A percentile compares a stretch with the other conserved stretches of the same genome.
phyloP scores from a whole-genome alignment of 2,329 filamentous ascomycete genomes.

The Ophiostoma tasmaniense region DNA sequence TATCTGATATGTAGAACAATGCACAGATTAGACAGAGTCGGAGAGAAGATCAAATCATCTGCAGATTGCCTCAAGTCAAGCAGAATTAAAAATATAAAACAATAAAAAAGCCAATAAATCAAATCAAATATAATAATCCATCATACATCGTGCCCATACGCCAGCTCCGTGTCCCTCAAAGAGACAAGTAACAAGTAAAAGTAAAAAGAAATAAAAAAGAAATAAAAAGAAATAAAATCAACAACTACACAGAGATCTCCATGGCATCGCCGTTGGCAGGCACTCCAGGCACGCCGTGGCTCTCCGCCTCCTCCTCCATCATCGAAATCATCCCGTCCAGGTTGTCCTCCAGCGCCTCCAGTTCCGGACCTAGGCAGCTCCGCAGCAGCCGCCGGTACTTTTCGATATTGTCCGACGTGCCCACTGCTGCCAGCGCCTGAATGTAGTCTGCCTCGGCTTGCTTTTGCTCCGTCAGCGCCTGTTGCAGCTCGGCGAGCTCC shows the following conservation, averaged over 20 bases:
- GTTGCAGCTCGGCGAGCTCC: slow-evolving; percentile 37
- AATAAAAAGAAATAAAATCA: not conserved
- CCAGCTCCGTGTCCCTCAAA: not conserved
- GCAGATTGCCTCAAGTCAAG: too few relatives aligned
- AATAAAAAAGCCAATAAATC: not conserved
- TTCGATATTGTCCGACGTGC: slow-evolving; percentile 63
- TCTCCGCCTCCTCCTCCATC: slow-evolving; percentile 52
- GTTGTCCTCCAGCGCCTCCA: slow-evolving; percentile 60
- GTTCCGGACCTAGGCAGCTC: slow-evolving; percentile 58
- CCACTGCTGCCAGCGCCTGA: slow-evolving; percentile 57
- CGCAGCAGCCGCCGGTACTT: slow-evolving; percentile 63
- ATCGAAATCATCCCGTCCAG: slow-evolving; percentile 52
- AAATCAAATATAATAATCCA: not conserved
- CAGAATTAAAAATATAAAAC: not conserved
- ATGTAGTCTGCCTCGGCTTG: slow-evolving; percentile 60
- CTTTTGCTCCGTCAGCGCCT: slow-evolving; percentile 51
- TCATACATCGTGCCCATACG: slow-evolving; percentile 2
- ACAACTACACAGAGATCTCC: slow-evolving; percentile 17
- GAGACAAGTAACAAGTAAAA: not conserved
- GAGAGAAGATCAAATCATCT: not conserved
- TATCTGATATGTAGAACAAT: too few relatives aligned
- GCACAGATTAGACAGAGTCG: too few relatives aligned
- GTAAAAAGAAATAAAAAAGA: not conserved
- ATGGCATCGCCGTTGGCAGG: slow-evolving; percentile 12
- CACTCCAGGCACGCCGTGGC: slow-evolving; percentile 18